These are phyloP conservation scores for Acanthamoeba castellanii DNA, from an alignment of 208 protist species.

Conservation along the genomic window DNA sequence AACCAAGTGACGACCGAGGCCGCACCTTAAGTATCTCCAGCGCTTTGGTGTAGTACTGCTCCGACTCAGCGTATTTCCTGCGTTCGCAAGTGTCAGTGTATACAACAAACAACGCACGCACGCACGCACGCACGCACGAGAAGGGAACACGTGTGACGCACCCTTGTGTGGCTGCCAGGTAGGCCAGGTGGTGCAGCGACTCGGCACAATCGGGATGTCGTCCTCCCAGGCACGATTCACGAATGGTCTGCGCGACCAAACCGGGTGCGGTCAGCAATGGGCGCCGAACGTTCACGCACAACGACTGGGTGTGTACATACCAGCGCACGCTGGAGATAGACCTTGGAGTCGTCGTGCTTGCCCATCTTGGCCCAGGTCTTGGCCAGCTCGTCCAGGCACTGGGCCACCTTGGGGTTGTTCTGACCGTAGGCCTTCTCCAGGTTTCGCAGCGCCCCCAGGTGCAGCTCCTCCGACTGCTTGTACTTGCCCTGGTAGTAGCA, in stretches of 20 bases:
- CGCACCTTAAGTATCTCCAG: conserved; percentile 53
- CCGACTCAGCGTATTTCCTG: conserved; percentile 71
- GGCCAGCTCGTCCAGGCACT: conserved; percentile 74
- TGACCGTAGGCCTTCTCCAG: conserved; percentile 70
- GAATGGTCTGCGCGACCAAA: conserved; percentile 11
- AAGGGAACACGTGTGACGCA: background rate
- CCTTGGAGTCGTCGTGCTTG: conserved; percentile 64
- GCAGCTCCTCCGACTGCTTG: conserved; percentile 74
- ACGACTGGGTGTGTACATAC: background rate
- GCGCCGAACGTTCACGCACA: background rate
- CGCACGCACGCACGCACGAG: background rate
- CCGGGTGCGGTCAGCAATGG: background rate
- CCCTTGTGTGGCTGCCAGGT: conserved; percentile 68
- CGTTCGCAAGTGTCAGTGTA: background rate
- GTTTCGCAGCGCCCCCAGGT: conserved; percentile 71
- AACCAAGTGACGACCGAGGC: background rate
- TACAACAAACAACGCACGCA: background rate
- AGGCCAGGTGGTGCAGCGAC: conserved; percentile 69
- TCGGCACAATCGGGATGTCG: conserved; percentile 73
- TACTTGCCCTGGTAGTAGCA: conserved; percentile 78
- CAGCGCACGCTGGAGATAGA: conserved; percentile 53
- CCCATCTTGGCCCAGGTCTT: conserved; percentile 75
- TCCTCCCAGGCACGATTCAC: conserved; percentile 51
- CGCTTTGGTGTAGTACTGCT: conserved; percentile 64
- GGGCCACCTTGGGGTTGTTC: conserved; percentile 72